Evolutionary conservation across 192 early-diverging fungal species (phyloP), one percentile per base, ranked within the genome.

Genomic region (Chytriomyces confervae): DNA sequence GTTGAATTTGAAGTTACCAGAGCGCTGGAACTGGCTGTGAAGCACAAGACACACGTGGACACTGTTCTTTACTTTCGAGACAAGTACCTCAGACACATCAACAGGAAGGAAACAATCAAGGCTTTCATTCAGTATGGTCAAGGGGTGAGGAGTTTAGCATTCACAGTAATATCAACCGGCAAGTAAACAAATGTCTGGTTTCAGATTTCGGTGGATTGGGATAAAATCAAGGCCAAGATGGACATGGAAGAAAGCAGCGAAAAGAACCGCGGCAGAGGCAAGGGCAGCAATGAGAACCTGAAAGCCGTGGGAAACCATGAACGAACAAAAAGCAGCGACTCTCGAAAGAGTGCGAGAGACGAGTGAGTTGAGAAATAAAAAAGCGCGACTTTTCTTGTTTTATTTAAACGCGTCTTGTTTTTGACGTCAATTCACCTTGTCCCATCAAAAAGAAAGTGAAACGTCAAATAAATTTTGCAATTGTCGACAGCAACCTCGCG

Each of bases 1-100:
- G 47, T 5, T 65, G 44, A 18, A 36, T 62, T 79, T 36, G 43
- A 70, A 47, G 47, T 61, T 5, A 36, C 13, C n/a, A 62, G 23
- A 51, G 88, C 89, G 10, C 72, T 90, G 20, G 89, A 90, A 46
- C 66, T 90, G 13, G 89, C 88, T 7, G 46, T 88, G 48, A 89
- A 89, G 77, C 83, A 88, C 79, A 89, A 89, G 69, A 87, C 88
- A 10, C 86, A 89, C 69, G 88, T 90, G 11, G 88, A 89, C 57
- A 90, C 88, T 20, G 89, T 90, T 6, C 69, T 90, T 43, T 80
- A 84, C 67, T 86, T 83, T 66, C 80, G 89, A 51, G 80, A 82
- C 16, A 84, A 83, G 72, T 90, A 89, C 64, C 74, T 90, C 13
- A 83, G 80, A 51, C 66, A 75, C 18, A 75, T 87, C 23, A 79